Conservation (phyloP, 208 protist species). For the Angomonas ambiguus region DNA sequence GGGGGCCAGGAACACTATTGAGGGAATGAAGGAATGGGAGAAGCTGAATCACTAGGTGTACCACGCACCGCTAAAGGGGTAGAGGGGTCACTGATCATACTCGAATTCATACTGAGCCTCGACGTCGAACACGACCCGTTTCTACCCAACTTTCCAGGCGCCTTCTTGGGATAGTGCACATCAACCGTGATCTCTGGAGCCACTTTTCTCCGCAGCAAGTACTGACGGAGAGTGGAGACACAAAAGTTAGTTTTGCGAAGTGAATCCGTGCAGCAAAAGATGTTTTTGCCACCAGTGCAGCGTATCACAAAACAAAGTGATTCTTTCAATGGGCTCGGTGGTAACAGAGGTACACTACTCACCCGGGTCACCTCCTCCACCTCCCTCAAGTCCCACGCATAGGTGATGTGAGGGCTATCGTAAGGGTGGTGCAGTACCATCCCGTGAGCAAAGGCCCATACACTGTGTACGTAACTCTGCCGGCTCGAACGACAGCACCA, state of each 20-base stretch:
- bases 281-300: not conserved
- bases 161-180: slow-evolving; percentile 5
- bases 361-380: slow-evolving; percentile 4
- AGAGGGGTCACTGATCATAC: not conserved
- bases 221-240: slow-evolving; percentile 5
- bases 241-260: not conserved
- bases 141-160: not conserved
- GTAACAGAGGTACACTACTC: not conserved
- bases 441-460: slow-evolving; percentile 9
- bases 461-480: not conserved
- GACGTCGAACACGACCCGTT: slow-evolving; percentile 1
- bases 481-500: slow-evolving; percentile 4
- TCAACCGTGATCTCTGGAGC: not conserved
- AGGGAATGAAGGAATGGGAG: not conserved
- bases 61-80: not conserved
- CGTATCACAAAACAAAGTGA: slow-evolving; percentile 7
- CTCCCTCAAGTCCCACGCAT: not conserved
- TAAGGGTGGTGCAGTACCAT: slow-evolving; percentile 1
- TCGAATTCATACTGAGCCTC: not conserved
- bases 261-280: slow-evolving; percentile 8
- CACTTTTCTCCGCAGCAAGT: slow-evolving; percentile 1
- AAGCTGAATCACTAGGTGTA: not conserved
- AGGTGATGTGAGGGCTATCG: not conserved
- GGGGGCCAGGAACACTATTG: not conserved
- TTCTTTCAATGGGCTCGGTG: not conserved